Conservation (phyloP, 352 stramenopile genomes). For the Globisporangium carolinianum region DNA sequence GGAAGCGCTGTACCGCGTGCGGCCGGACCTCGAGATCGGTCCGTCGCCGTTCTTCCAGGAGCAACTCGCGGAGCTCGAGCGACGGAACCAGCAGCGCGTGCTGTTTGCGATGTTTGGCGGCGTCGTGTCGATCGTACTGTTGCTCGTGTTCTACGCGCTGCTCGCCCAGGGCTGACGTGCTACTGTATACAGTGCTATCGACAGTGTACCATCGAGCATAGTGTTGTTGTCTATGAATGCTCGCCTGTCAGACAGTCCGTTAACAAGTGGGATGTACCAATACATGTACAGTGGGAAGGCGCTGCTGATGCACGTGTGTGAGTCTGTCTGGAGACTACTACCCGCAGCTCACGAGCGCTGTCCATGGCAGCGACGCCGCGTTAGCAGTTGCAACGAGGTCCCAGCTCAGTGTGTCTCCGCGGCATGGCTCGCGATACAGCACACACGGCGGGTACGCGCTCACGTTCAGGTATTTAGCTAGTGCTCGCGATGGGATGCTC, state of each 20-base stretch:
- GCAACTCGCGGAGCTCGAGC: slow-evolving; percentile 42
- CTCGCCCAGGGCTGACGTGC: slow-evolving; percentile 14
- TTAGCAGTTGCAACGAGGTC: slow-evolving; percentile 6
- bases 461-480: slow-evolving; percentile 5
- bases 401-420: slow-evolving; percentile 7
- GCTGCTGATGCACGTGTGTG: not conserved
- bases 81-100: slow-evolving; percentile 54
- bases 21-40: slow-evolving; percentile 74
- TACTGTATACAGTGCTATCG: not conserved
- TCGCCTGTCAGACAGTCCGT: not conserved
- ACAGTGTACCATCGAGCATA: not conserved
- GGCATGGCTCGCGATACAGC: slow-evolving; percentile 4
- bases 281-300: not conserved
- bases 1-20: slow-evolving; percentile 73
- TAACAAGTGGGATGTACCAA: not conserved
- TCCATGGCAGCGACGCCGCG: slow-evolving; percentile 10
- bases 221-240: not conserved
- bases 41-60: slow-evolving; percentile 52
- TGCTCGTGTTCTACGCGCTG: slow-evolving; percentile 71
- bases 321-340: not conserved
- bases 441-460: slow-evolving; percentile 3
- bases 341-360: slow-evolving; percentile 8
- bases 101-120: slow-evolving; percentile 72
- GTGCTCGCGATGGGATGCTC: slow-evolving; percentile 13
- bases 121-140: slow-evolving; percentile 53